Base-by-base conservation (phyloP, 306 rosid genomes). In the Astragalus glycyphyllos region DNA sequence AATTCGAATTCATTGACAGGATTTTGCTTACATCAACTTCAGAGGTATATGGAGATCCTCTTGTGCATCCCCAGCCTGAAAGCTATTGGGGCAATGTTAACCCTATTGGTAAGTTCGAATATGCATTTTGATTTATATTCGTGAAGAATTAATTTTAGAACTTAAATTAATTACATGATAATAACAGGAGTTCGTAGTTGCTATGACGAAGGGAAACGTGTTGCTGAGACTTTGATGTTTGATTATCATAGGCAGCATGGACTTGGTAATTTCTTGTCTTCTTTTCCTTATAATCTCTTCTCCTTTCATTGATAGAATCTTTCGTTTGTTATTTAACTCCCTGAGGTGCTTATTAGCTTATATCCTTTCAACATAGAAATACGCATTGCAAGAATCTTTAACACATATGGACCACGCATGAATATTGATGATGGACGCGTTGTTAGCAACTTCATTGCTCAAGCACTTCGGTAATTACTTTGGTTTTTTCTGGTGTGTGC, bases 1-100 rank as follows among this genome's bases (percentile, higher is more conserved):
- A 62, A 58, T 44, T 76, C 11, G 11, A 14, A 11, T 62, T 35
- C 23, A 2, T 64, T 61, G 15, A 62, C 85, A 89, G 90, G 87
- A 89, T 89, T 81, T 85, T 89, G 63, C 89, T 89, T 71, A 89
- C 96, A 41, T 89, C 96, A 29, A 89, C 96, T 53, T 89, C 90
- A 9, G 92, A 89, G 74, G 96, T 89, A n/a, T 89, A 89, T 45
- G 92, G 96, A 37, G 96, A 89, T 82, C 96, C 96, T 73, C 90
- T 89, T 54, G 76, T 81, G 69, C 96, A 89, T 69, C 96, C 96
- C n/a, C 96, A 89, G 35, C 85, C 87, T 29, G 96, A 89, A 75
- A 78, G 71, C 77, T 89, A 89, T 56, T 89, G 96, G 92, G 96
- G 96, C 26, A 89, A 89, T 78, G 96, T 89, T 29, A 89, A 89